Conservation (phyloP, 306 rosid genomes). For the Inga oerstediana region DNA sequence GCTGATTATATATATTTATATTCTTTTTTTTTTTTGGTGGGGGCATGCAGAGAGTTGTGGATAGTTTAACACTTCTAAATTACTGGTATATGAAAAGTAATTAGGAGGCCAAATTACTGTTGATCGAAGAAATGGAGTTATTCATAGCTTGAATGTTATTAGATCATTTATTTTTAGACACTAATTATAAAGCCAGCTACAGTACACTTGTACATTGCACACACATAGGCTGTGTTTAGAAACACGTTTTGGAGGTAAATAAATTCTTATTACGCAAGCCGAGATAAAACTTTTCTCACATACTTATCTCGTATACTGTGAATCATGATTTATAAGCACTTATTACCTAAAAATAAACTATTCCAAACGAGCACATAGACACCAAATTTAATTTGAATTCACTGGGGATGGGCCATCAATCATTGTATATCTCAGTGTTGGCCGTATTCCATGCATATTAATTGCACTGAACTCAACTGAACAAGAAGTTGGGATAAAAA, state of each 20-base stretch:
- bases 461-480: slow-evolving; percentile 1
- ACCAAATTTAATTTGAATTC: neutral
- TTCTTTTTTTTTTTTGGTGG: neutral
- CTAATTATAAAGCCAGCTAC: neutral
- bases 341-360: too few species aligned
- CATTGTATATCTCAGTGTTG: neutral
- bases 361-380: too few species aligned
- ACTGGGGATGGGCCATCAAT: neutral
- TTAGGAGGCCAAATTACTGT: neutral
- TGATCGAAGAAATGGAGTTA: neutral
- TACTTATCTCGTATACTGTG: too few species aligned
- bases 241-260: too few species aligned
- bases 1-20: neutral
- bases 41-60: neutral
- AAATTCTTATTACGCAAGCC: too few species aligned
- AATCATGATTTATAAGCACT: too few species aligned
- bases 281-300: too few species aligned
- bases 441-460: neutral
- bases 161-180: neutral
- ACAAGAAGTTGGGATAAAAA: neutral
- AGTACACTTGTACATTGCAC: neutral
- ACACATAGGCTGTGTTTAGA: too few species aligned
- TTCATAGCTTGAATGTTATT: too few species aligned
- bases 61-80: neutral
- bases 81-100: neutral